Conservation (phyloP, 1,284 basidiomycete genomes). For the Trametes pubescens region DNA sequence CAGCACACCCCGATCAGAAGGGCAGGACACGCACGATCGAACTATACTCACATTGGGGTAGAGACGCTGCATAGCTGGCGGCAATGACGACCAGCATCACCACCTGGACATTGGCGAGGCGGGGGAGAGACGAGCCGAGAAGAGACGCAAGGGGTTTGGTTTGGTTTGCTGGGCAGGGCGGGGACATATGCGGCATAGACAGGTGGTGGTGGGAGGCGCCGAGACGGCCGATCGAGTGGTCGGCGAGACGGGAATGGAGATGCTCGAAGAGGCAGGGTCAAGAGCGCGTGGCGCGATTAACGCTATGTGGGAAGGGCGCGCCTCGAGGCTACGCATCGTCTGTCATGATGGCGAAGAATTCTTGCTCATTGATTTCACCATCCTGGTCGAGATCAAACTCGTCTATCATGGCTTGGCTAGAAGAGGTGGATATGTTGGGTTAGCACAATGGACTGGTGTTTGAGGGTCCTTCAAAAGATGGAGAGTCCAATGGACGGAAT, state of each 20-base stretch:
- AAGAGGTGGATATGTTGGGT: background rate
- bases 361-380: slow-evolving; percentile 95
- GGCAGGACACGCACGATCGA: background rate
- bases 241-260: slow-evolving; percentile 16
- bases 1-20: slow-evolving; percentile 11
- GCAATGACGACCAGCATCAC: slow-evolving; percentile 8
- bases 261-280: slow-evolving; percentile 5
- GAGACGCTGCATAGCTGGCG: slow-evolving; percentile 8
- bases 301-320: slow-evolving; percentile 13
- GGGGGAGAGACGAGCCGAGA: background rate
- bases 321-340: slow-evolving; percentile 72
- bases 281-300: slow-evolving; percentile 5
- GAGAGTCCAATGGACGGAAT: background rate
- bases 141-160: background rate
- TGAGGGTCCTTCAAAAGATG: background rate
- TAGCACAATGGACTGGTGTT: background rate
- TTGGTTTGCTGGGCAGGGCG: slow-evolving; percentile 1
- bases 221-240: background rate
- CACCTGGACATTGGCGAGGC: background rate
- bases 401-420: slow-evolving; percentile 99
- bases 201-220: slow-evolving; percentile 10
- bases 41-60: slow-evolving; percentile 16
- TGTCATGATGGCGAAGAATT: slow-evolving; percentile 97
- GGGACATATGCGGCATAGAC: slow-evolving; percentile 13
- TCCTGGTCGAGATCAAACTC: slow-evolving; percentile 99